Evolutionary conservation across 345 rosid genomes (phyloP), one percentile per base, ranked within the genome.

Genomic region (Moricandia arvensis): DNA sequence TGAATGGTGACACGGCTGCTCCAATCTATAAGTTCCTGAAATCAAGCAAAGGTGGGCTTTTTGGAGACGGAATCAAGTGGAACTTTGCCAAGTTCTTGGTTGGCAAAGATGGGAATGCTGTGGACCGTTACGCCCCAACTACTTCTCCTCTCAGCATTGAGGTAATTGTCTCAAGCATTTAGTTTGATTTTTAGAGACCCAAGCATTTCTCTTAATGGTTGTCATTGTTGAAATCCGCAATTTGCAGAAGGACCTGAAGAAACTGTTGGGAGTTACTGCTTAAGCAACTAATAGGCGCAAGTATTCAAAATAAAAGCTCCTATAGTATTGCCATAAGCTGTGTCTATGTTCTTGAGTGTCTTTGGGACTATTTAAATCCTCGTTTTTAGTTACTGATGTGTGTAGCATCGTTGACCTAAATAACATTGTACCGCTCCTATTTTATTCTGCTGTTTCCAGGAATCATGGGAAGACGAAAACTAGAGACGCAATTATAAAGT

Each of bases 121-220:
- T 86, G 0, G 88, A 92, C 31, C 98, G 98, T 62, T 89, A 90
- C 73, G 98, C 98, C 0, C 97, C 99, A 57, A 92, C 98, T 4
- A 92, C 99, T 69, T 82, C 94, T 31, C 98, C 98, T 66, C 93
- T 87, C 27, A 88, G 94, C 83, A 86, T 92, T 4, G 97, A 95
- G 98, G 99, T 95, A 79, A 21, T 26, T 61, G 69, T 11, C 31
- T n/a, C 3, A 5, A 21, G 24, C 35, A 15, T n/a, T 59, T 6
- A 33, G 8, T 53, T 37, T 17, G 17, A n/a, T 63, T 26, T 63
- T 26, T 66, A 13, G 53, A 57, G 35, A 63, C n/a, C 1, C 15
- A 0, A 5, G 31, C n/a, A 41, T 13, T 41, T 18, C 10, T 49
- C 13, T 3, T 61, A 17, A 68, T 2, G 37, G 21, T 61, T 63